A percentile compares a stretch with the other conserved stretches of the same genome.
Conservation (phyloP, 768 basidiomycete genomes). For the Rhizopogon sp. region DNA sequence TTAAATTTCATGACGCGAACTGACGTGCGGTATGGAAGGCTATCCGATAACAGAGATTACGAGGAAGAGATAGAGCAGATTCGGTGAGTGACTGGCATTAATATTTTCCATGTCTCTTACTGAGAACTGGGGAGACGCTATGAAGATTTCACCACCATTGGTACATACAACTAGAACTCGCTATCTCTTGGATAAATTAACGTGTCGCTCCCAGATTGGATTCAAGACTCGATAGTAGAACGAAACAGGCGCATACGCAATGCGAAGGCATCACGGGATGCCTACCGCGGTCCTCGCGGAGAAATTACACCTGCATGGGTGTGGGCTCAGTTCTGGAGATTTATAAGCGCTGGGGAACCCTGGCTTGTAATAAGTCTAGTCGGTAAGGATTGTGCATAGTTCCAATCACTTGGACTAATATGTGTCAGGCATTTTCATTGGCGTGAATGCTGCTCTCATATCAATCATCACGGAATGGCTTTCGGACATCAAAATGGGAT, state of each 20-base stretch:
- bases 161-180: constrained; percentile 36
- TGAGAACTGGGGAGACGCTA: constrained; percentile 58
- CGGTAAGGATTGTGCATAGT: constrained; percentile 47
- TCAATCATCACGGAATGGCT: constrained; percentile 97
- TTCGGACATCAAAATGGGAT: constrained; percentile 96
- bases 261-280: constrained; percentile 34
- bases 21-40: constrained; percentile 19
- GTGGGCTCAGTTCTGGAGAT: constrained; percentile 54
- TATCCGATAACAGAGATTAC: constrained; percentile 34
- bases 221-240: constrained; percentile 91
- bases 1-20: constrained; percentile 16
- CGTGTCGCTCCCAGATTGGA: constrained; percentile 68
- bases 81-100: constrained; percentile 35
- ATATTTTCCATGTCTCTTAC: not conserved
- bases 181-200: constrained; percentile 9
- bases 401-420: not conserved
- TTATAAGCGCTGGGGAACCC: constrained; percentile 71
- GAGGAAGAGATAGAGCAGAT: constrained; percentile 68
- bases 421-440: constrained; percentile 76
- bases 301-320: constrained; percentile 51
- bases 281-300: constrained; percentile 44
- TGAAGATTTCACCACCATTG: constrained; percentile 94
- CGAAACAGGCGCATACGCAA: constrained; percentile 71
- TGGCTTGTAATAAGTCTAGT: constrained; percentile 92
- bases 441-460: constrained; percentile 90